A percentile compares a stretch with the other conserved stretches of the same genome.
Conservation (phyloP, 768 basidiomycete species). For the Tylopilus plumbeoviolaceoides region DNA sequence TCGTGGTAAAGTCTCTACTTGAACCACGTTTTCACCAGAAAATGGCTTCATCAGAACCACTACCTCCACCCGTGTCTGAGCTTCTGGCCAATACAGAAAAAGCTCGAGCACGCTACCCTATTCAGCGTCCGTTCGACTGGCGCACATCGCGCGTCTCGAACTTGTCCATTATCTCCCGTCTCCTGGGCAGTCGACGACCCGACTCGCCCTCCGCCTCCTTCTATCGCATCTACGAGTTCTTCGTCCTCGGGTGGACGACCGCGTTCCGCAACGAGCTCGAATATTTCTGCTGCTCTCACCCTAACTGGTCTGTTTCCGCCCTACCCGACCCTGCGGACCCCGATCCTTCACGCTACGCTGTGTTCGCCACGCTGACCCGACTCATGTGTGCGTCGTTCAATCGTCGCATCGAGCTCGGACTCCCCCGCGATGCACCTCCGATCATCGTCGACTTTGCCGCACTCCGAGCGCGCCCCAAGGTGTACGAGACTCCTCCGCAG, state of each 20-base stretch:
- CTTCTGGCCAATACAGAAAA: not conserved
- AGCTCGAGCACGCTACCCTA: slow-evolving; percentile 2
- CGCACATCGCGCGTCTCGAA: slow-evolving; percentile 1
- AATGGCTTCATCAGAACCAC: slow-evolving; percentile 1
- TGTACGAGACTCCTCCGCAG: slow-evolving; percentile 1
- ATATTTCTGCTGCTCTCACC: slow-evolving; percentile 8
- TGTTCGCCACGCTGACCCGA: slow-evolving; percentile 5
- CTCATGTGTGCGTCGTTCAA: slow-evolving; percentile 11
- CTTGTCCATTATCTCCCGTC: not conserved
- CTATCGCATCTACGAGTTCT: slow-evolving; percentile 11
- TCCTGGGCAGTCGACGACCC: not conserved
- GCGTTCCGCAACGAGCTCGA: slow-evolving; percentile 12
- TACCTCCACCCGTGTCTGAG: slow-evolving; percentile 1
- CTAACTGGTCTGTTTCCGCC: slow-evolving; percentile 3
- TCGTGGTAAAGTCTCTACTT: not conserved
- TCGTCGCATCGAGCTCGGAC: slow-evolving; percentile 9
- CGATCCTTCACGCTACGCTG: slow-evolving; percentile 3
- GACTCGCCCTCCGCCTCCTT: slow-evolving; percentile 5
- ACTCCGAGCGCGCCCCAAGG: slow-evolving; percentile 8
- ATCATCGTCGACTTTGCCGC: slow-evolving; percentile 10
- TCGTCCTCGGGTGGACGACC: slow-evolving; percentile 9
- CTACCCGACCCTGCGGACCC: slow-evolving; percentile 1
- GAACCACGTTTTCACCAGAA: too few species aligned
- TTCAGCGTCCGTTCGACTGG: slow-evolving; percentile 1
- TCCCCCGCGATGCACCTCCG: slow-evolving; percentile 8